Percentiles rank a stretch among this genome's conserved stretches.
phyloP scores from a whole-genome alignment of 805 yeast genomes.

The Lachancea kluyveri region DNA sequence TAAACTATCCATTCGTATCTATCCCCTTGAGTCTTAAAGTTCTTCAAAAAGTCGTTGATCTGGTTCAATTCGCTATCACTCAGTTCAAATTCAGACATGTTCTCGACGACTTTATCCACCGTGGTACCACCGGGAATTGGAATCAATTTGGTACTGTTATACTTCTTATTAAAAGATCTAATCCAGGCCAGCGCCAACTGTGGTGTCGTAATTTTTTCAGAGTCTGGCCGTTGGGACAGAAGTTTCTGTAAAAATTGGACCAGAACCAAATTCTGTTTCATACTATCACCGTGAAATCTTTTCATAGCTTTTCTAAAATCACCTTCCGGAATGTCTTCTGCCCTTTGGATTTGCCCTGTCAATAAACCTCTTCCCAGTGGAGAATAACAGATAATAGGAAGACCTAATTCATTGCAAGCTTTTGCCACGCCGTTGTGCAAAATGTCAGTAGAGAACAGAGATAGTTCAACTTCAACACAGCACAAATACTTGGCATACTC shows the following conservation, averaged over 20 bases:
- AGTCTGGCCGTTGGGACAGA: conserved; percentile 45
- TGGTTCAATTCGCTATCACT: conserved; percentile 51
- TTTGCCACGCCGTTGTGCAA: conserved; percentile 57
- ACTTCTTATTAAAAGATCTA: conserved; percentile 36
- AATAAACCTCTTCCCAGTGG: conserved; percentile 78
- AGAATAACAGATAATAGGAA: conserved; percentile 74
- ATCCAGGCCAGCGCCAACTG: conserved; percentile 72
- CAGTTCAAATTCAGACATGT: conserved; percentile 40
- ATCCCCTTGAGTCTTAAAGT: conserved; percentile 46
- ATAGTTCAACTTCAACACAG: conserved; percentile 74
- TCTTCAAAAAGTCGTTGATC: conserved; percentile 40
- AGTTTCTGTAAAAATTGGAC: conserved; percentile 42
- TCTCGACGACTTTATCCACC: conserved; percentile 52
- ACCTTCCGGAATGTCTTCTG: conserved; percentile 44
- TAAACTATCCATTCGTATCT: conserved; percentile 47
- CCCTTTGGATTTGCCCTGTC: conserved; percentile 50
- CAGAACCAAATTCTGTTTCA: conserved; percentile 44
- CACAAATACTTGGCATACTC: conserved; percentile 47
- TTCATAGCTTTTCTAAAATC: conserved; percentile 50
- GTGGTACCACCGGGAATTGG: conserved; percentile 82
- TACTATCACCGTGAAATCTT: conserved; percentile 53
- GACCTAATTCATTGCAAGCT: conserved; percentile 46
- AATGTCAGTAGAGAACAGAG: conserved; percentile 61
- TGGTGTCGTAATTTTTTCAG: conserved; percentile 45
- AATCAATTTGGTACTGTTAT: conserved; percentile 43